These are phyloP conservation scores for Backusella tarrabulga DNA, from an alignment of 192 early-diverging fungal genomes.

Conservation along the genomic window DNA sequence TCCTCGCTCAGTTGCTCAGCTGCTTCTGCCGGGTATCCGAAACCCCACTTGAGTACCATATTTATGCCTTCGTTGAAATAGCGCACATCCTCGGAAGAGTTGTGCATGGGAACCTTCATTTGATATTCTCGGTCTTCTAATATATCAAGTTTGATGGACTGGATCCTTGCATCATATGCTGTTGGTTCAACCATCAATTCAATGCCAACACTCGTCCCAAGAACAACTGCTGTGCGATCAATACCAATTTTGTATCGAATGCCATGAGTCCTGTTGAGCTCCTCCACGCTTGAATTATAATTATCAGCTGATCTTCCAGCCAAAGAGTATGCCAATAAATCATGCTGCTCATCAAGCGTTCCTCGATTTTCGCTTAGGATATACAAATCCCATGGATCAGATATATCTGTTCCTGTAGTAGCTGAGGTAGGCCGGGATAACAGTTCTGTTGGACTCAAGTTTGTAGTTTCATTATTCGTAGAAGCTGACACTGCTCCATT, in stretches of 20 bases:
- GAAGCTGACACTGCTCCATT: background rate
- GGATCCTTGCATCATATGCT: background rate
- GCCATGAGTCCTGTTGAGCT: background rate
- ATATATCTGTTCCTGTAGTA: background rate
- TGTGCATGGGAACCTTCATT: background rate
- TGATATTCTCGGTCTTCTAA: constrained; percentile 12
- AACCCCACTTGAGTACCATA: constrained; percentile 20
- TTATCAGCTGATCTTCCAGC: constrained; percentile 17
- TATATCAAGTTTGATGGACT: constrained; percentile 4
- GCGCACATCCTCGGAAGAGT: background rate
- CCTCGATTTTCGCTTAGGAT: background rate
- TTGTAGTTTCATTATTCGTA: background rate
- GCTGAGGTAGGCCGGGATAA: background rate
- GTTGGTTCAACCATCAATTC: constrained; percentile 16
- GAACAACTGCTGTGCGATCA: constrained; percentile 18
- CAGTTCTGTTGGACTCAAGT: background rate
- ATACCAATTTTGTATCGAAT: constrained; percentile 10
- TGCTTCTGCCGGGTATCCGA: background rate
- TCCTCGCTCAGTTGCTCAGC: background rate
- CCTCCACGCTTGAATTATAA: background rate
- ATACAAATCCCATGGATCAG: background rate
- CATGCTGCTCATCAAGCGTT: constrained; percentile 21
- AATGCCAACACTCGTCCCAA: constrained; percentile 22
- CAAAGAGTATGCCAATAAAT: constrained; percentile 4
- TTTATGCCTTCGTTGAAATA: background rate